phyloP scores from a whole-genome alignment of 1,139 yeast species.

The Debaryomyces subglobosus region DNA sequence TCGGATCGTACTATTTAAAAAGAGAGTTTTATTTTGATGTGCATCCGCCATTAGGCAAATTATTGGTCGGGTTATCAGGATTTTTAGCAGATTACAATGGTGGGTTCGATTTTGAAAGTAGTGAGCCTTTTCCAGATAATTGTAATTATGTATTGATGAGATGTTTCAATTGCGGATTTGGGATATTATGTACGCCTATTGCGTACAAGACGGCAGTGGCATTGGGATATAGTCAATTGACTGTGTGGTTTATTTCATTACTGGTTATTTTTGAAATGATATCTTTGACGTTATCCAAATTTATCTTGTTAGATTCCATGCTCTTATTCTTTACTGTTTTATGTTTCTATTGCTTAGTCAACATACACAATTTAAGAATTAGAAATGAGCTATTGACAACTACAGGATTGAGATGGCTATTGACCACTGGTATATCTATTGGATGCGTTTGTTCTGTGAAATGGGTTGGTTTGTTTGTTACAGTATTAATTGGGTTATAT shows the following conservation, averaged over 20 bases:
- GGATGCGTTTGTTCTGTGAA: conserved; percentile 95
- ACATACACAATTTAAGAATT: conserved; percentile 51
- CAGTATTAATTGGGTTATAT: conserved; percentile 83
- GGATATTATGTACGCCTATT: conserved; percentile 64
- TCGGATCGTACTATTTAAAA: conserved; percentile 63
- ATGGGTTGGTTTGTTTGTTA: conserved; percentile 93
- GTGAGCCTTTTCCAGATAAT: conserved; percentile 54
- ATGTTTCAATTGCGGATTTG: conserved; percentile 64
- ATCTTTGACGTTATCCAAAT: conserved; percentile 67
- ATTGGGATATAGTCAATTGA: conserved; percentile 46
- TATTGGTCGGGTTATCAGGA: conserved; percentile 68
- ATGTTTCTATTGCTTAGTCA: conserved; percentile 58
- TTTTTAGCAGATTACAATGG: conserved; percentile 72
- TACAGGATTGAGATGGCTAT: conserved; percentile 58
- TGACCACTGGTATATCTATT: conserved; percentile 73
- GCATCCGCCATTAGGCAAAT: conserved; percentile 78
- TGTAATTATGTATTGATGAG: conserved; percentile 64
- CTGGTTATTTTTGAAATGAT: conserved; percentile 70
- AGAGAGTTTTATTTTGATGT: conserved; percentile 76
- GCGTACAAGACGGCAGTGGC: conserved; percentile 62
- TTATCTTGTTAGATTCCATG: conserved; percentile 74
- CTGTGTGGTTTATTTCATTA: conserved; percentile 56
- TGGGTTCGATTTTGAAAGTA: conserved; percentile 65
- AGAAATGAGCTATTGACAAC: conserved; percentile 41
- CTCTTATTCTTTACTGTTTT: conserved; percentile 69